phyloP scores from a whole-genome alignment of 148 eudicot species.

The Fagopyrum esculentum region DNA sequence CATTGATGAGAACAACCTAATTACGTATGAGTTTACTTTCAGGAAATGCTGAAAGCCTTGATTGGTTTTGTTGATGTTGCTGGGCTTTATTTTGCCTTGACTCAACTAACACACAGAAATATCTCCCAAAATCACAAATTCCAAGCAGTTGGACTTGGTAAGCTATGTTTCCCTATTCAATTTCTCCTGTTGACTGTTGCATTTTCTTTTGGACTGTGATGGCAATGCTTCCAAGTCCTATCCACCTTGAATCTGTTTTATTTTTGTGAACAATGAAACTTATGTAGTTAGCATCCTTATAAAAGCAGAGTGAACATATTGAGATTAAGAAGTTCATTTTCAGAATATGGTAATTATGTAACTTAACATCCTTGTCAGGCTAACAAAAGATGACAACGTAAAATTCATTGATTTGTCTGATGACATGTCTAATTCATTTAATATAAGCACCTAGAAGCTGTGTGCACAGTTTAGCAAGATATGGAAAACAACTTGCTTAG shows the following conservation, averaged over 20 bases:
- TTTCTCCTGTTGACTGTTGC: neutral
- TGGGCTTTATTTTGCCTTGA: conserved; percentile 93
- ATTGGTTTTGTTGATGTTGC: conserved; percentile 96
- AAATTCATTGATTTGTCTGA: neutral
- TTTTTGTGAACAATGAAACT: too few species aligned
- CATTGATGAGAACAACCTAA: neutral
- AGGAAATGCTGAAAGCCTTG: conserved; percentile 85
- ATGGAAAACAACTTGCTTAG: neutral
- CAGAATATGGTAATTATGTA: neutral
- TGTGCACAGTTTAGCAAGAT: neutral
- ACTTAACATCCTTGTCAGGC: neutral
- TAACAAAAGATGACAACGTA: neutral
- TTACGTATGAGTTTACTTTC: conserved; percentile 17
- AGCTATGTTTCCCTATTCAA: conserved; percentile 20
- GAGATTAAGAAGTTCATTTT: neutral
- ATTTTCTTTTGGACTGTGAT: neutral
- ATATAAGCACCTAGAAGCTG: neutral
- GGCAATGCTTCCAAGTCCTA: neutral
- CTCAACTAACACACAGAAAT: conserved; percentile 90
- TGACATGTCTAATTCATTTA: neutral
- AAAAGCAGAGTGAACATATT: neutral
- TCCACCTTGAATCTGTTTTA: too few species aligned
- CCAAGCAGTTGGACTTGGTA: conserved; percentile 99
- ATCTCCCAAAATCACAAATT: conserved; percentile 97
- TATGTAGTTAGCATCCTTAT: neutral